phyloP scores from a whole-genome alignment of 2,329 filamentous ascomycete species.

The Metarhizium album region DNA sequence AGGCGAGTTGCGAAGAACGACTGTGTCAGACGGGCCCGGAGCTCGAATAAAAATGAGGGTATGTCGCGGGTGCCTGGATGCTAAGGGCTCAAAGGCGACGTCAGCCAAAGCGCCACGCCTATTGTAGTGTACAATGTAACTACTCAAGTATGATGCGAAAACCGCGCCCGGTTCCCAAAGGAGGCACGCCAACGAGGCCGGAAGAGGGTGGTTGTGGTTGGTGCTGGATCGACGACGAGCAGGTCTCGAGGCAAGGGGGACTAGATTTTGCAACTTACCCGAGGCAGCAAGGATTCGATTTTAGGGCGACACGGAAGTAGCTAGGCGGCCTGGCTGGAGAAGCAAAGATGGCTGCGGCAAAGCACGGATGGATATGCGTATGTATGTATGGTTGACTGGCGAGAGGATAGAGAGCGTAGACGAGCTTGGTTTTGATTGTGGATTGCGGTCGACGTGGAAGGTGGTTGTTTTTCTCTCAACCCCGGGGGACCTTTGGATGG shows the following conservation, averaged over 20 bases:
- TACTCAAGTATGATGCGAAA: background rate
- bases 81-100: background rate
- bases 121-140: background rate
- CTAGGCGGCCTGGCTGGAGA: background rate
- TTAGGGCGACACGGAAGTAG: background rate
- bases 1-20: background rate
- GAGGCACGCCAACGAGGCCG: background rate
- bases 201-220: background rate
- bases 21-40: background rate
- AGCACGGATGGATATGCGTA: background rate
- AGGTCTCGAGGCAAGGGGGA: background rate
- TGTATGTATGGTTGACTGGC: background rate
- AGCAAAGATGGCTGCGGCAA: constrained; percentile 3
- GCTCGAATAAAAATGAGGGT: background rate
- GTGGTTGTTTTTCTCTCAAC: background rate
- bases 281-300: no score
- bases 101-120: background rate
- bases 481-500: background rate
- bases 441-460: no score
- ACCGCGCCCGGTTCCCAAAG: background rate
- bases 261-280: constrained; percentile 1
- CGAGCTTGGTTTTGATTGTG: no score
- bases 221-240: background rate
- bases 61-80: background rate
- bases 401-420: no score